Evolutionary conservation across 192 early-diverging fungal genomes (phyloP).

Genomic region (Coemansia sp.): DNA sequence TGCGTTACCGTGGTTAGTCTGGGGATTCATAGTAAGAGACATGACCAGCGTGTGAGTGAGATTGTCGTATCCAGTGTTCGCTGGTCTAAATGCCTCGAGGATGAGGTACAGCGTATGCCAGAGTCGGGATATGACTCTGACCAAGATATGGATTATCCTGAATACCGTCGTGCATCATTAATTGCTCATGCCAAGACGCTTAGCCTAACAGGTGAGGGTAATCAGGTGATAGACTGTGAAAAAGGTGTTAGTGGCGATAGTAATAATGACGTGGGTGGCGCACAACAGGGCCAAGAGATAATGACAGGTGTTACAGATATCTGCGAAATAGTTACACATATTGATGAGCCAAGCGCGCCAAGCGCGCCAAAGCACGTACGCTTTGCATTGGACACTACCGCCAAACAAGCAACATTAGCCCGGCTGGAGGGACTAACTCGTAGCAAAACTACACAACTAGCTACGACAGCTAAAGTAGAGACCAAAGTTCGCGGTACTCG

Average conservation of each 20-base stretch:
- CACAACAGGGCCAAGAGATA: background rate
- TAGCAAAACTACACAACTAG: background rate
- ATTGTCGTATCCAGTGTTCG: slow-evolving; percentile 29
- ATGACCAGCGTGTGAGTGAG: slow-evolving; percentile 23
- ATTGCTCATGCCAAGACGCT: background rate
- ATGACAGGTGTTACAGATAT: background rate
- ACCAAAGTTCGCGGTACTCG: background rate
- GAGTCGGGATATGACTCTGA: slow-evolving; percentile 28
- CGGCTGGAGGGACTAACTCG: slow-evolving; percentile 29
- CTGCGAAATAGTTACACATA: background rate
- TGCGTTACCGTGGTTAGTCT: slow-evolving; percentile 38
- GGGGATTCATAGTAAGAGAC: slow-evolving; percentile 47
- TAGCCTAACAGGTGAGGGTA: background rate
- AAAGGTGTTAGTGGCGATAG: background rate
- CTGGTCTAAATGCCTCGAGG: slow-evolving; percentile 51
- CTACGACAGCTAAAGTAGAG: background rate
- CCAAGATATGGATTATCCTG: slow-evolving; percentile 15
- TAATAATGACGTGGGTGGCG: background rate
- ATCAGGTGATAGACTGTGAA: background rate
- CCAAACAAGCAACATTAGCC: slow-evolving; percentile 22
- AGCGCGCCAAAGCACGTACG: slow-evolving; percentile 27
- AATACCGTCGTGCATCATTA: slow-evolving; percentile 22
- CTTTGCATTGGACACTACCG: slow-evolving; percentile 23
- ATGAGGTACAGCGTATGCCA: slow-evolving; percentile 13
- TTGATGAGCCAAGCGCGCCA: background rate